Evolutionary conservation across 106 monocot genomes (phyloP).

Genomic region (Posidonia australis): DNA sequence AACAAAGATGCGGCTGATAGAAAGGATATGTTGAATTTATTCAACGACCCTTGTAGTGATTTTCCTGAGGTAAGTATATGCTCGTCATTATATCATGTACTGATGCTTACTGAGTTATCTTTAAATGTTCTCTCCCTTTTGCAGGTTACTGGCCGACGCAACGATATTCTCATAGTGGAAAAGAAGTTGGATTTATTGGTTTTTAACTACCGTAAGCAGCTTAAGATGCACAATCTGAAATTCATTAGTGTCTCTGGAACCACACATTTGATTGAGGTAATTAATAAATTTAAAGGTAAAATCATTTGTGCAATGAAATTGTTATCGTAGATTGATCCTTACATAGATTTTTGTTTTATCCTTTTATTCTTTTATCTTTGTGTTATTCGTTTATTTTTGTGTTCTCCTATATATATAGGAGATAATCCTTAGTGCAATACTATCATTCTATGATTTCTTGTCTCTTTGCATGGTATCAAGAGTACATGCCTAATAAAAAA

Average conservation of each 20-base stretch:
- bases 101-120: background rate
- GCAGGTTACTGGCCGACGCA: slow-evolving; percentile 51
- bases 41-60: slow-evolving; percentile 41
- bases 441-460: no score
- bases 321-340: no score
- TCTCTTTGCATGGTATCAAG: no score
- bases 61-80: slow-evolving; percentile 70
- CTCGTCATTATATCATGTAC: background rate
- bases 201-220: slow-evolving; percentile 57
- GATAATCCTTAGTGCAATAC: no score
- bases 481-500: no score
- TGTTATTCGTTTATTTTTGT: no score
- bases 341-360: no score
- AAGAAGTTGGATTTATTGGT: slow-evolving; percentile 73
- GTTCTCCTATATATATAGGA: no score
- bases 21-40: slow-evolving; percentile 66
- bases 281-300: background rate
- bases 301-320: background rate
- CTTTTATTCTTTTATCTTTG: no score
- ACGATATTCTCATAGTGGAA: slow-evolving; percentile 36
- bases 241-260: slow-evolving; percentile 73
- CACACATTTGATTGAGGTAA: slow-evolving; percentile 91
- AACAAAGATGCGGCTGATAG: slow-evolving; percentile 76
- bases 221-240: slow-evolving; percentile 63
- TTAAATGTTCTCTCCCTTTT: background rate